A percentile compares a stretch with the other conserved stretches of the same genome.
Evolutionary conservation across 2,329 filamentous ascomycete genomes (phyloP).

Genomic region (Phyllosticta citribraziliensis): DNA sequence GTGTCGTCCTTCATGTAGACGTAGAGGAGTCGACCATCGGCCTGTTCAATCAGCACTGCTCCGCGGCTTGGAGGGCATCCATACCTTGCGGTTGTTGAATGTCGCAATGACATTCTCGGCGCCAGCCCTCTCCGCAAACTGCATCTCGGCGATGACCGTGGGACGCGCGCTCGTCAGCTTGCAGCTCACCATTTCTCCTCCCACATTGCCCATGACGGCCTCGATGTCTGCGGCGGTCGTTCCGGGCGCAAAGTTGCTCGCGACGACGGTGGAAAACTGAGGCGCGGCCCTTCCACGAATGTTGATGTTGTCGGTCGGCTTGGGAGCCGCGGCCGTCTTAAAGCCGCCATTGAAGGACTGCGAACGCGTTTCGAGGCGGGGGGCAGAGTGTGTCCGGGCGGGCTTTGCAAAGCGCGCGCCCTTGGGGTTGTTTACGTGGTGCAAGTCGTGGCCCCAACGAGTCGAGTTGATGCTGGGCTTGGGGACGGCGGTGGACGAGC

Average conservation of each 20-base stretch:
- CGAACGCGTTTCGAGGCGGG: constrained; percentile 32
- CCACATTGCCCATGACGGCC: constrained; percentile 64
- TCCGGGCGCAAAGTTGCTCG: constrained; percentile 72
- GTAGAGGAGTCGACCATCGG: constrained; percentile 63
- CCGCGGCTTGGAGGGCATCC: neutral
- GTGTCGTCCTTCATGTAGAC: constrained; percentile 55
- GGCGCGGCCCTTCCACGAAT: constrained; percentile 51
- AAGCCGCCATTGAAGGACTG: constrained; percentile 18
- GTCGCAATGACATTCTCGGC: constrained; percentile 65
- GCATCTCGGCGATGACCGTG: constrained; percentile 67
- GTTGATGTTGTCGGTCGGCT: constrained; percentile 45
- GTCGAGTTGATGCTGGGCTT: constrained; percentile 40
- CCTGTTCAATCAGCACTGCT: constrained; percentile 33
- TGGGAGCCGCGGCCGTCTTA: constrained; percentile 17
- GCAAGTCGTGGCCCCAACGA: constrained; percentile 64
- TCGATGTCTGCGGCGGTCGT: constrained; percentile 77
- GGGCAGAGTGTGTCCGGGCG: constrained; percentile 29
- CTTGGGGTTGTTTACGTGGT: constrained; percentile 32
- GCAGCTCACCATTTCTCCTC: constrained; percentile 56
- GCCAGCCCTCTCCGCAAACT: constrained; percentile 61
- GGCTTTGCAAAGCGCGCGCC: constrained; percentile 24
- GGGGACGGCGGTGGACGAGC: constrained; percentile 6
- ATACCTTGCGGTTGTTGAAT: constrained; percentile 50
- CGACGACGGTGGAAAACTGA: constrained; percentile 52
- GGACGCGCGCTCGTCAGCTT: constrained; percentile 57